Evolutionary conservation across 768 basidiomycete species (phyloP), one percentile per base, ranked within the genome.

Genomic region (Podaxis sp.): DNA sequence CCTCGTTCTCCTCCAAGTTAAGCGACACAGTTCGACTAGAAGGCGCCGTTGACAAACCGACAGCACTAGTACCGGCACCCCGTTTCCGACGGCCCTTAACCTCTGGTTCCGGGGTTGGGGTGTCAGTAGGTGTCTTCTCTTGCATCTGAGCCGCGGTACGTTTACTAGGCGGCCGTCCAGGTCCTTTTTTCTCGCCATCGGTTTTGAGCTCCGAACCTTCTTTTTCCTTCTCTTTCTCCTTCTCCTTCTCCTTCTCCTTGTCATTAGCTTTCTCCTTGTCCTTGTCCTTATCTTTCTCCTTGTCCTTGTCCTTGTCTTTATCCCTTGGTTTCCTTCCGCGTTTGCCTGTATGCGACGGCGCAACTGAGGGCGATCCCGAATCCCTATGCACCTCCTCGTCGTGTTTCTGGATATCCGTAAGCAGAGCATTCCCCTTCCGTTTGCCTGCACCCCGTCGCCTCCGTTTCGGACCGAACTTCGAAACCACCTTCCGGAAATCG

Each of bases 371-470:
- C 15, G 79, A 75, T 41, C 71, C 75, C 13, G 67, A 62, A 46
- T 74, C 75, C 40, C 74, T 67, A 63, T 77, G 71, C 17, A 85
- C 78, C 64, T 84, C 82, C 55, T 80, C 88, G 71, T 92, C 91
- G 66, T 90, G 90, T 73, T 86, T 82, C 53, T 86, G 80, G 64
- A 96, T 94, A 73, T 95, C 93, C 17, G 89, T 80, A 56, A 96
- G 77, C 56, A 96, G 74, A 2, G 87, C 91, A 66, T 91, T 91
- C 53, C 91, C 90, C 75, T 90, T 92, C 76, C 88, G 87, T 76
- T 89, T 92, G 56, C 83, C 86, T 58, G 79, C 79, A 40, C 82
- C 81, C 33, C 85, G 77, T 56, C 88, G 80, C 67, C 82, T 84
- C 47, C 89, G 82, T 63, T 83, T 86, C 0, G 86, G 83, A 13